Evolutionary conservation across 768 basidiomycete genomes (phyloP), one percentile per base, ranked within the genome.

Genomic region (Leucosporidium creatinivorum): DNA sequence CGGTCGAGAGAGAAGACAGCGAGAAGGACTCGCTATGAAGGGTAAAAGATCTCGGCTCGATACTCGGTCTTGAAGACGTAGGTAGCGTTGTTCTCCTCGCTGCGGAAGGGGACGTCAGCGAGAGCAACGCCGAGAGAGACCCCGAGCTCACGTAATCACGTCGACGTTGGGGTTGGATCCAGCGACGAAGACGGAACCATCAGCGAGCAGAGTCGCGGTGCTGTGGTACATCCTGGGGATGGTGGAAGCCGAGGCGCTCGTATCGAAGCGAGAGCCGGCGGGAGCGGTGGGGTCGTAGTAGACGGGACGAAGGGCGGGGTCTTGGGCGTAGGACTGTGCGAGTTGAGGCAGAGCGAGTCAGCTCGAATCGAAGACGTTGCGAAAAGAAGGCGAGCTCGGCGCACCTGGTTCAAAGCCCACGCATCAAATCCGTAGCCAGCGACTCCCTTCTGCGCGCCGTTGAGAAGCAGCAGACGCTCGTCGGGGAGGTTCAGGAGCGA

Each of bases 121-220:
- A 44, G n/a, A 3, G 28, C 26, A 5, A 4, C 60, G 39, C 50
- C 21, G 15, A 57, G 17, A 6, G 39, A 44, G 15, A 44, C 8
- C 10, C 39, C 8, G 15, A 0, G 17, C 17, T 18, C 39, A n/a
- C 31, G 36, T 28, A 47, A 57, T 70, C 5, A 71, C 76, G 73
- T 97, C 92, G 31, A 87, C 81, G 74, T 93, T 93, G 1, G 93
- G 92, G 79, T 96, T 96, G 31, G 89, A 90, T 7, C 93, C 93
- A 33, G 89, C 90, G 71, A 94, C 83, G 57, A 94, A 77, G 28
- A 96, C 86, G 5, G 87, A 89, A 26, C 0, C 89, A 67, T 82
- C 92, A 12, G 90, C 86, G 19, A 97, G 84, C 21, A 96, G 84
- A 26, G 93, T 83, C 15, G 91, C 91, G 0, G 84, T 84, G 0